Base-by-base conservation (phyloP, 2,329 filamentous ascomycete species). In the Neodidymelliopsis sp. region DNA sequence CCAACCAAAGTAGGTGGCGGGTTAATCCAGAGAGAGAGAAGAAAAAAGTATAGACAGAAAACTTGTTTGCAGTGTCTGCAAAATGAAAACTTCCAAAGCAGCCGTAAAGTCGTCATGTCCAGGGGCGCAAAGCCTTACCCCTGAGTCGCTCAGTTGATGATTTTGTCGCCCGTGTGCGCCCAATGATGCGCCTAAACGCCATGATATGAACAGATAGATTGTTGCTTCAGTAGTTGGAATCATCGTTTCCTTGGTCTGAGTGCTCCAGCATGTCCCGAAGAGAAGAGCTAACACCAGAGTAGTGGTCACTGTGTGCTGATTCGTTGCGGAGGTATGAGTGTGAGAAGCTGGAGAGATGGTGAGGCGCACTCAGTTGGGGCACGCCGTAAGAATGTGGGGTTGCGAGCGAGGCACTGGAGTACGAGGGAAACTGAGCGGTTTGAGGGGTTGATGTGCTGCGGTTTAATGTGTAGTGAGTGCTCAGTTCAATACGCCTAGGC, bases 401-500 rank as follows among this genome's bases (percentile, higher is more conserved):
- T 9, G 66, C 60, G n/a, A 75, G 67, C 10, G 73, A 72, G 30
- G 72, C 73, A 49, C 67, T 66, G 10, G 71, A 67, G 50, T 74
- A 75, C 10, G 67, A 73, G 13, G 73, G 70, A 49, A 72, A 74
- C 7, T 72, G 72, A 7, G 72, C 70, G 3, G 72, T 74, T 40
- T 74, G 72, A 8, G 72, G 73, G 16, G 70, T 72, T n/a, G 67
- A 65, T 4, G 59, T 38, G 38, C 57, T 67, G 6, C 70, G 70
- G 45, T 44, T 67, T 19, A 68, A 68, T 9, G 65, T 65, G 54
- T 74, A 74, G 52, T 73, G 69, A 15, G 71, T 72, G 57, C 71
- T 74, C 51, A 75, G 50, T 50, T 75, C 73, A 34, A 75, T 75
- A 30, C 73, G 67, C 15, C 73, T 59, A 9, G 72, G 73, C 22